Percentiles rank a stretch among this genome's conserved stretches.
These are phyloP conservation scores for Arabis hirsuta DNA, from an alignment of 345 rosid species.

Conservation along the genomic window DNA sequence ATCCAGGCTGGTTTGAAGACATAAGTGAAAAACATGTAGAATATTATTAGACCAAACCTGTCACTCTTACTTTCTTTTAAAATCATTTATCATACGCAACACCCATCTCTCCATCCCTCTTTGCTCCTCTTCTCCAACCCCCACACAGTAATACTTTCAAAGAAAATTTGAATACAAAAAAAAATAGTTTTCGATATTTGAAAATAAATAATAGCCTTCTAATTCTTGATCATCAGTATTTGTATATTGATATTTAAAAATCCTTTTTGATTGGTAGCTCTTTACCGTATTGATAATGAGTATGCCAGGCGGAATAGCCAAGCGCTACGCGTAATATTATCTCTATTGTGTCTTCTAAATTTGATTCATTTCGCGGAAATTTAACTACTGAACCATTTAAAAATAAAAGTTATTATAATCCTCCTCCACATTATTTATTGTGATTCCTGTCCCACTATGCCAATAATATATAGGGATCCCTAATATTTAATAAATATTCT, in stretches of 20 bases:
- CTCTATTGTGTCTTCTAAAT: background rate
- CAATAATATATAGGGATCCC: conserved; percentile 30
- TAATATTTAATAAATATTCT: conserved; percentile 14
- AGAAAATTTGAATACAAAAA: too few species aligned
- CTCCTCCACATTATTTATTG: conserved; percentile 38
- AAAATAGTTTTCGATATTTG: conserved; percentile 4
- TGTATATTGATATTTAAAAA: too few species aligned
- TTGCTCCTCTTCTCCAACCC: conserved; percentile 36
- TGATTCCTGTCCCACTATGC: conserved; percentile 40
- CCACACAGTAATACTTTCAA: conserved; percentile 27
- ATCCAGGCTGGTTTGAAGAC: conserved; percentile 44
- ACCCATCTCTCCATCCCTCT: conserved; percentile 37
- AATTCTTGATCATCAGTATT: background rate
- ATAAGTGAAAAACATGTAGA: conserved; percentile 43
- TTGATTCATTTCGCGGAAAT: conserved; percentile 24
- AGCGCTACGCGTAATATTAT: conserved; percentile 9
- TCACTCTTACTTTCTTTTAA: conserved; percentile 36
- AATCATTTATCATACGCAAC: conserved; percentile 34
- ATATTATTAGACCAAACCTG: conserved; percentile 41
- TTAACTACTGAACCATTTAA: conserved; percentile 6
- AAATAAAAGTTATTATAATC: conserved; percentile 3
- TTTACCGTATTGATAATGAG: too few species aligned
- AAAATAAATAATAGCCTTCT: conserved; percentile 14
- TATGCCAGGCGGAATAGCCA: background rate
- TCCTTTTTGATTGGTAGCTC: too few species aligned